A percentile compares a stretch with the other conserved stretches of the same genome.
phyloP scores from a whole-genome alignment of 441 rosid species.

The Pelargonium fulgidum region DNA sequence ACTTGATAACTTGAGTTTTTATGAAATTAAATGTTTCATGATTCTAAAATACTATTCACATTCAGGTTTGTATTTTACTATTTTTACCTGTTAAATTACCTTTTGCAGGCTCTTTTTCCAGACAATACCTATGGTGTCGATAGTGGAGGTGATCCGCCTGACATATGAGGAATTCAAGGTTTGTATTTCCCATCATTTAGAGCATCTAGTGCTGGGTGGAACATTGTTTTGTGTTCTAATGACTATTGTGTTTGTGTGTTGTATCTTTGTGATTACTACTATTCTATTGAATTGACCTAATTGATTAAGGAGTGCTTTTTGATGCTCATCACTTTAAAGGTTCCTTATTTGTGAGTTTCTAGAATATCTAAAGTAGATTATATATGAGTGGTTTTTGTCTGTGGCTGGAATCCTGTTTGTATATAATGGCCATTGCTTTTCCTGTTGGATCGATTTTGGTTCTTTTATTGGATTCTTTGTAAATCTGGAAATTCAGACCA shows the following conservation, averaged over 20 bases:
- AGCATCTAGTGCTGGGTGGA: not conserved
- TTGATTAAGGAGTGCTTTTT: not conserved
- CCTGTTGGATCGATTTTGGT: not conserved
- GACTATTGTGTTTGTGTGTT: not conserved
- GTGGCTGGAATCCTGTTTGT: not conserved
- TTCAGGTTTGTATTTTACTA: constrained; percentile 4
- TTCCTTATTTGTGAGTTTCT: not conserved
- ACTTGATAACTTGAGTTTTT: not conserved
- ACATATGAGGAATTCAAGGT: constrained; percentile 82
- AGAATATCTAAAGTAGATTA: not conserved
- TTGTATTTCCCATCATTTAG: constrained; percentile 17
- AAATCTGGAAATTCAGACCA: not conserved
- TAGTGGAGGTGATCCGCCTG: constrained; percentile 97
- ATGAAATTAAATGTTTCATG: not conserved
- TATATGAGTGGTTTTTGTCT: not conserved
- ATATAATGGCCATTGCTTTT: no score
- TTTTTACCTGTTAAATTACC: constrained; percentile 12
- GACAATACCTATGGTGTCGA: constrained; percentile 89
- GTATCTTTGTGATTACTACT: constrained; percentile 14
- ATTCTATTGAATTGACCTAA: not conserved
- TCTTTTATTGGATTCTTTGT: not conserved
- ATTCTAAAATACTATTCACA: not conserved
- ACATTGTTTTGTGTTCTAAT: not conserved
- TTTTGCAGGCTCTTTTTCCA: constrained; percentile 73
- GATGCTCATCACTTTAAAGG: not conserved